These are phyloP conservation scores for Talaromyces sp. DNA, from an alignment of 2,329 filamentous ascomycete species.

Conservation along the genomic window DNA sequence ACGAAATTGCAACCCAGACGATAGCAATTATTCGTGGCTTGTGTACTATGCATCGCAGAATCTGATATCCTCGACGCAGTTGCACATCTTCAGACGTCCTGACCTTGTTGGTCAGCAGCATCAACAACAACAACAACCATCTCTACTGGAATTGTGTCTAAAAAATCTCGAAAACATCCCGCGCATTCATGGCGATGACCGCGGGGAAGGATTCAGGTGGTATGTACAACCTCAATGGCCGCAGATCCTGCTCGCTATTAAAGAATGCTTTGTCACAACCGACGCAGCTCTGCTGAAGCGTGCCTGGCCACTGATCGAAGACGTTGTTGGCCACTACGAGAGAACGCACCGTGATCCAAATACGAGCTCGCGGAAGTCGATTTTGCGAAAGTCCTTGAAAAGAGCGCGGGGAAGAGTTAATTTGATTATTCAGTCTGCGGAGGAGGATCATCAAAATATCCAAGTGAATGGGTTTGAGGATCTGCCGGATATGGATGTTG, in stretches of 20 bases:
- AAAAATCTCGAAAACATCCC: constrained; percentile 26
- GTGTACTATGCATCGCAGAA: constrained; percentile 27
- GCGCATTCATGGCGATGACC: constrained; percentile 27
- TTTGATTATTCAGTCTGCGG: neutral
- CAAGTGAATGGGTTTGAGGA: neutral
- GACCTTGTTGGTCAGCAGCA: neutral
- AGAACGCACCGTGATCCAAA: neutral
- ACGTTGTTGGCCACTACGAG: constrained; percentile 9
- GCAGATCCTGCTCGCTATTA: constrained; percentile 27
- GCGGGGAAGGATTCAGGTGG: constrained; percentile 32
- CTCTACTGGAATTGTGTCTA: constrained; percentile 19
- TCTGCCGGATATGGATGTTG: neutral
- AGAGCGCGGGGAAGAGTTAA: constrained; percentile 7
- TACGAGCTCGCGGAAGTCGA: neutral
- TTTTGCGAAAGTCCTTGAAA: neutral
- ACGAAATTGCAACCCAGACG: constrained; percentile 29
- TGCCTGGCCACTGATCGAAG: constrained; percentile 30
- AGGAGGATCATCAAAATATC: neutral
- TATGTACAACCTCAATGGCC: constrained; percentile 29
- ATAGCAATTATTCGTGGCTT: constrained; percentile 30
- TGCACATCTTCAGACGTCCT: constrained; percentile 17
- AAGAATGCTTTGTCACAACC: constrained; percentile 28
- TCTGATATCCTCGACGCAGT: constrained; percentile 22
- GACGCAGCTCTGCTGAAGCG: constrained; percentile 21
- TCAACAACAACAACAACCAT: neutral